phyloP scores from a whole-genome alignment of 176 grass and related monocot genomes.

The Hsuehochloa calcarea region DNA sequence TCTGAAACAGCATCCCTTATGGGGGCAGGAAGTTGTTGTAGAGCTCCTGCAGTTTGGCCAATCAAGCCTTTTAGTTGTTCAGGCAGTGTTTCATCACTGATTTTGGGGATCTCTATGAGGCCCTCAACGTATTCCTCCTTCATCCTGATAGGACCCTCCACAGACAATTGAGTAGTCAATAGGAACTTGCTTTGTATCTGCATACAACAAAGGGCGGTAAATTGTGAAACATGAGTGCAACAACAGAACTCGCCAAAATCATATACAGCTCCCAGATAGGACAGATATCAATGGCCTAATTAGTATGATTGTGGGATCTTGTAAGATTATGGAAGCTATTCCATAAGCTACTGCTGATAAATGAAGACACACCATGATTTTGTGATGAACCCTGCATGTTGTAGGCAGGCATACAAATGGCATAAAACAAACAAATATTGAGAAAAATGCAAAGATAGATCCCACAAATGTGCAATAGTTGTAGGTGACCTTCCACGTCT shows the following conservation, averaged over 20 bases:
- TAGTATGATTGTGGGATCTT: background rate
- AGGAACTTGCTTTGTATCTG: slow-evolving; percentile 91
- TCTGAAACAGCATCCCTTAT: slow-evolving; percentile 76
- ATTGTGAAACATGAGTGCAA: slow-evolving; percentile 3
- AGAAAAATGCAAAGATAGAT: background rate
- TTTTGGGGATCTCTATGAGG: slow-evolving; percentile 67
- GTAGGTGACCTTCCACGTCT: slow-evolving; percentile 41
- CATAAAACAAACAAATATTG: background rate
- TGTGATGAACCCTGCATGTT: background rate
- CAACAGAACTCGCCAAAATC: background rate
- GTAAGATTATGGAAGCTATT: slow-evolving; percentile 4
- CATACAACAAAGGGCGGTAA: slow-evolving; percentile 2
- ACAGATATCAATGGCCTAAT: background rate
- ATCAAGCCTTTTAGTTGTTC: slow-evolving; percentile 73
- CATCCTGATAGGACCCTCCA: slow-evolving; percentile 87
- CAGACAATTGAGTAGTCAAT: slow-evolving; percentile 72
- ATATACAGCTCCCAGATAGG: slow-evolving; percentile 10
- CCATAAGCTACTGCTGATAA: background rate
- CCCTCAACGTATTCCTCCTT: slow-evolving; percentile 88
- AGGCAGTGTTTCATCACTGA: slow-evolving; percentile 70
- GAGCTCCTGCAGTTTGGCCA: slow-evolving; percentile 63
- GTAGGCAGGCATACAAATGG: background rate
- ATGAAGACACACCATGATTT: background rate
- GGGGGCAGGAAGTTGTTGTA: slow-evolving; percentile 77
- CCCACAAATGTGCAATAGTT: slow-evolving; percentile 39